Conservation (phyloP, 345 rosid genomes). For the Melastoma malabathricum region DNA sequence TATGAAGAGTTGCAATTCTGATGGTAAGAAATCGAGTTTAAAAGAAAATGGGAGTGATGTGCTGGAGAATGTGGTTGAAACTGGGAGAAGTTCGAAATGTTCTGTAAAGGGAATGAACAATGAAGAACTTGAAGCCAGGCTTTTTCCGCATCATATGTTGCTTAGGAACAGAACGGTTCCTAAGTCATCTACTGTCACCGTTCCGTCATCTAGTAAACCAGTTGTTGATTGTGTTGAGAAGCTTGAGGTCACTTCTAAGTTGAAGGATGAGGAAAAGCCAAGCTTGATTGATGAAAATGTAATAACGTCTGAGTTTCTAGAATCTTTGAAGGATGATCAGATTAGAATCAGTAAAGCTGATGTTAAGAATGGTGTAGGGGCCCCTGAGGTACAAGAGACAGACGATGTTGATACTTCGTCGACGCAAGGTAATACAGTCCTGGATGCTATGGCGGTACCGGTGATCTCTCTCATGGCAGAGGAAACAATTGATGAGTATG, state of each 20-base stretch:
- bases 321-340: slow-evolving; percentile 36
- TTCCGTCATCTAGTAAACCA: slow-evolving; percentile 9
- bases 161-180: slow-evolving; percentile 39
- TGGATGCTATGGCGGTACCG: slow-evolving; percentile 17
- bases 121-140: slow-evolving; percentile 75
- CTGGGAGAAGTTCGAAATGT: slow-evolving; percentile 17
- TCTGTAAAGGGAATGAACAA: slow-evolving; percentile 44
- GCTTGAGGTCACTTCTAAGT: slow-evolving; percentile 12
- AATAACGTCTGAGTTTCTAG: slow-evolving; percentile 46
- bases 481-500: slow-evolving; percentile 72
- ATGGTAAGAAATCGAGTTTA: slow-evolving; percentile 8
- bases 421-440: slow-evolving; percentile 16
- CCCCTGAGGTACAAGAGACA: slow-evolving; percentile 41
- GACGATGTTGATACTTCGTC: slow-evolving; percentile 32
- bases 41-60: slow-evolving; percentile 16
- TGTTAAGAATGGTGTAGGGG: slow-evolving; percentile 18
- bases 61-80: slow-evolving; percentile 14
- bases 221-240: slow-evolving; percentile 12
- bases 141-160: slow-evolving; percentile 95
- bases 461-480: slow-evolving; percentile 51
- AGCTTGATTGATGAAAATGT: slow-evolving; percentile 35
- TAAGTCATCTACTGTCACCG: slow-evolving; percentile 17
- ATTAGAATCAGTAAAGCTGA: slow-evolving; percentile 8
- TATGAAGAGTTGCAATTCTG: slow-evolving; percentile 16
- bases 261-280: slow-evolving; percentile 26